These are phyloP conservation scores for Cyberlindnera galapagoensis DNA, from an alignment of 805 yeast genomes.

Conservation along the genomic window DNA sequence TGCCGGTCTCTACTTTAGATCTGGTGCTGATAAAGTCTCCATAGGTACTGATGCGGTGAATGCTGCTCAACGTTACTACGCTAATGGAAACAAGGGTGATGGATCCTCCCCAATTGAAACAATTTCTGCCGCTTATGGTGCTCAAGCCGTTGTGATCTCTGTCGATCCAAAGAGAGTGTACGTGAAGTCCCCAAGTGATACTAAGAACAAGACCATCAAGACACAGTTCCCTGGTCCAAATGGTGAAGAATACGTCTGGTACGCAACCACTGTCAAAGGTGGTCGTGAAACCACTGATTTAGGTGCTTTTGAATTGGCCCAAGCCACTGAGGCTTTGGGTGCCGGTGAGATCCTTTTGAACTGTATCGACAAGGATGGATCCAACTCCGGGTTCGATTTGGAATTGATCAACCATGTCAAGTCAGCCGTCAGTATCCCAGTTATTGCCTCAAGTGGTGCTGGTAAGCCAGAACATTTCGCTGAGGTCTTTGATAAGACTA, in stretches of 20 bases:
- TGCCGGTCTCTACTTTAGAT: constrained; percentile 84
- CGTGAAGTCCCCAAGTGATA: constrained; percentile 52
- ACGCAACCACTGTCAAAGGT: constrained; percentile 93
- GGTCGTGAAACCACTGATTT: constrained; percentile 87
- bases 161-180: constrained; percentile 95
- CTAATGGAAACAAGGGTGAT: constrained; percentile 45
- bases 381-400: constrained; percentile 88
- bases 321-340: constrained; percentile 87
- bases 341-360: constrained; percentile 94
- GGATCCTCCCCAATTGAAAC: constrained; percentile 91
- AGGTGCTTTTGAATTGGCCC: constrained; percentile 86
- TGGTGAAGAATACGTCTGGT: constrained; percentile 86
- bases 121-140: constrained; percentile 87
- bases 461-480: constrained; percentile 88
- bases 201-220: constrained; percentile 56
- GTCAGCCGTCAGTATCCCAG: constrained; percentile 75
- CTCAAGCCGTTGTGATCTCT: constrained; percentile 95
- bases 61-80: constrained; percentile 81
- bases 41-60: constrained; percentile 96
- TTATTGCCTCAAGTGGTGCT: constrained; percentile 97
- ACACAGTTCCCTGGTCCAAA: constrained; percentile 74
- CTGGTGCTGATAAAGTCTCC: constrained; percentile 97
- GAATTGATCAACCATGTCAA: constrained; percentile 81
- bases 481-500: constrained; percentile 76
- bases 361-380: constrained; percentile 96